Percentiles rank a stretch among this genome's conserved stretches.
Evolutionary conservation across 345 rosid genomes (phyloP).

Genomic region (Ricinus communis): DNA sequence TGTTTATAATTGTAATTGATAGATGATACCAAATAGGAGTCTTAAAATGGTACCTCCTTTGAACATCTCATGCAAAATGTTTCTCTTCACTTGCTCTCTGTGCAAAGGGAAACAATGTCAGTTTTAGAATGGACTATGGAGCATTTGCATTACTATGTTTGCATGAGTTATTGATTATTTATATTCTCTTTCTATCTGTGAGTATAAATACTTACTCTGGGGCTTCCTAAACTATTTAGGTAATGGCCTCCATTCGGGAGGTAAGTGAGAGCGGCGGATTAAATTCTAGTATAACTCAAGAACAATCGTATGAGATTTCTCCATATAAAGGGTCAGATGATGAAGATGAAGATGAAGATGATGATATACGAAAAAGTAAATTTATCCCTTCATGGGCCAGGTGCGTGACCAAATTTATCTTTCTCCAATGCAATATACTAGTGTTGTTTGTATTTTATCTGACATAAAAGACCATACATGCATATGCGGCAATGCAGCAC

Average conservation of each 20-base stretch:
- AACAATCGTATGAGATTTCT: constrained; percentile 79
- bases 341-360: constrained; percentile 73
- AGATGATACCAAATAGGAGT: not conserved
- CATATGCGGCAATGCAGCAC: not conserved
- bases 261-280: constrained; percentile 25
- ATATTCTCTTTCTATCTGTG: not conserved
- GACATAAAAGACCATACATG: not conserved
- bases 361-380: constrained; percentile 46
- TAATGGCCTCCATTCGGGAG: not conserved
- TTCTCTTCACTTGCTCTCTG: not conserved
- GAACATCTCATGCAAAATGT: not conserved
- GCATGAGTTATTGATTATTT: not conserved
- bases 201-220: constrained; percentile 16
- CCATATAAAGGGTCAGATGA: constrained; percentile 90
- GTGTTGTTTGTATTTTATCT: not conserved
- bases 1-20: not conserved
- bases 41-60: not conserved
- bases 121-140: not conserved
- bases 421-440: not conserved
- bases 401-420: constrained; percentile 36
- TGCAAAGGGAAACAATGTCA: not conserved
- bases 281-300: constrained; percentile 26
- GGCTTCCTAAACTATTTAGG: constrained; percentile 32
- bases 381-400: constrained; percentile 89
- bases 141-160: not conserved